Percentiles rank a stretch among this genome's conserved stretches.
These are phyloP conservation scores for Vitellaria paradoxa DNA, from an alignment of 179 eudicot species.

Conservation along the genomic window DNA sequence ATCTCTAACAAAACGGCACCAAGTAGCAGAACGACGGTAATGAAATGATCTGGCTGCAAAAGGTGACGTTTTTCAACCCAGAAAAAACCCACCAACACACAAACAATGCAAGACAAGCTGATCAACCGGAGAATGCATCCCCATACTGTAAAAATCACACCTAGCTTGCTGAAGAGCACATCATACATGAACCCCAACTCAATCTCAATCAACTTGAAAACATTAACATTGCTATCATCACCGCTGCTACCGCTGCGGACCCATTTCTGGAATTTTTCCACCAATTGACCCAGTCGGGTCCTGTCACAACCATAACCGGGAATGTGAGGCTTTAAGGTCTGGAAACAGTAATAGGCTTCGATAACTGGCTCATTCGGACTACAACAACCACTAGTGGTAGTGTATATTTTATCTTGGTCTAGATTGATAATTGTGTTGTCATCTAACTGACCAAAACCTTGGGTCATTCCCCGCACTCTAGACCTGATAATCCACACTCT, in stretches of 20 bases:
- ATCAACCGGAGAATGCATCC: conserved; percentile 4
- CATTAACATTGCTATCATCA: background rate
- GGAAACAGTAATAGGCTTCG: background rate
- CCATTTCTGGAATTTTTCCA: background rate
- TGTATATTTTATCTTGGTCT: background rate
- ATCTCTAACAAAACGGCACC: conserved; percentile 8
- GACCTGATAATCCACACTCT: conserved; percentile 13
- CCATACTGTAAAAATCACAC: background rate
- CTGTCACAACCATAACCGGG: background rate
- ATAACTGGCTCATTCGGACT: too few species aligned
- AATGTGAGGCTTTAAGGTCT: background rate
- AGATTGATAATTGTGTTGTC: too few species aligned
- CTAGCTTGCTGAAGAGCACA: conserved; percentile 2
- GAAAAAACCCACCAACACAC: background rate
- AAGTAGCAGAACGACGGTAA: background rate
- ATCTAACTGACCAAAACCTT: background rate
- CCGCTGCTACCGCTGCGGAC: too few species aligned
- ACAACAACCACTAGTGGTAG: background rate
- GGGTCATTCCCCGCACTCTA: background rate
- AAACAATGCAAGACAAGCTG: background rate
- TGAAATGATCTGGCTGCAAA: background rate
- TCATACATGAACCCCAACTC: conserved; percentile 15
- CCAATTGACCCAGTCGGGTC: accelerated
- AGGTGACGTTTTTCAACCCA: too few species aligned
- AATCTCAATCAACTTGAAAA: background rate